A percentile compares a stretch with the other conserved stretches of the same genome.
Evolutionary conservation across 1,284 basidiomycete species (phyloP).

Genomic region (Ustilago bromivora): DNA sequence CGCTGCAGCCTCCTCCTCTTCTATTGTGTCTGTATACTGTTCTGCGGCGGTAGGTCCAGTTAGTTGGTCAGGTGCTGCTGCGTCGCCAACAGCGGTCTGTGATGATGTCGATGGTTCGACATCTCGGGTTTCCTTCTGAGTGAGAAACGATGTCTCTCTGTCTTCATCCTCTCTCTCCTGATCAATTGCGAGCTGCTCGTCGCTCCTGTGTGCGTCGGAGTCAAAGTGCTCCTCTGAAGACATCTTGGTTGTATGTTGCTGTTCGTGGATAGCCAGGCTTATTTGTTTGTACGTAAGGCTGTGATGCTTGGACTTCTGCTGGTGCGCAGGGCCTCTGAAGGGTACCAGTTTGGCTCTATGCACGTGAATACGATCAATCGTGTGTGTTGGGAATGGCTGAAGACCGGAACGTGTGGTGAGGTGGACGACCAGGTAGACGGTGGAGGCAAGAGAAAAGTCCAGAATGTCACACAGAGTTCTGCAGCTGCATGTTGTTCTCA

Average conservation of each 20-base stretch:
- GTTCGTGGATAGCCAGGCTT: background rate
- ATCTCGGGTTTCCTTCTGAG: conserved; percentile 22
- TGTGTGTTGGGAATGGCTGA: background rate
- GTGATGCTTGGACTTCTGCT: too few species aligned
- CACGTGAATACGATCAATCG: background rate
- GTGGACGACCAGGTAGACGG: conserved; percentile 7
- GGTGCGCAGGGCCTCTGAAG: background rate
- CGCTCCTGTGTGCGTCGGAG: conserved; percentile 26
- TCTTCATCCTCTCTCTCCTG: conserved; percentile 45
- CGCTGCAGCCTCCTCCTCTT: conserved; percentile 12
- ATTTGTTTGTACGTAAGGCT: background rate
- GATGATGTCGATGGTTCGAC: conserved; percentile 3
- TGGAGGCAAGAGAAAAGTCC: conserved; percentile 20
- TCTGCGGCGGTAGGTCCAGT: background rate
- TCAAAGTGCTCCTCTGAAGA: conserved; percentile 35
- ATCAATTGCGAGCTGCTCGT: conserved; percentile 40
- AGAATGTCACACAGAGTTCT: background rate
- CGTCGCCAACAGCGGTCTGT: background rate
- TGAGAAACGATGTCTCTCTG: conserved; percentile 36
- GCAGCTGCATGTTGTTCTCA: conserved; percentile 36
- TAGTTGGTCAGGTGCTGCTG: background rate
- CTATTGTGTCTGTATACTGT: background rate
- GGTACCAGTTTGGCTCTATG: too few species aligned
- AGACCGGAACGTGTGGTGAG: background rate
- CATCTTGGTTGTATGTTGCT: conserved; percentile 16